Conservation (phyloP, 208 protist genomes). For the Leishmania tropica region DNA sequence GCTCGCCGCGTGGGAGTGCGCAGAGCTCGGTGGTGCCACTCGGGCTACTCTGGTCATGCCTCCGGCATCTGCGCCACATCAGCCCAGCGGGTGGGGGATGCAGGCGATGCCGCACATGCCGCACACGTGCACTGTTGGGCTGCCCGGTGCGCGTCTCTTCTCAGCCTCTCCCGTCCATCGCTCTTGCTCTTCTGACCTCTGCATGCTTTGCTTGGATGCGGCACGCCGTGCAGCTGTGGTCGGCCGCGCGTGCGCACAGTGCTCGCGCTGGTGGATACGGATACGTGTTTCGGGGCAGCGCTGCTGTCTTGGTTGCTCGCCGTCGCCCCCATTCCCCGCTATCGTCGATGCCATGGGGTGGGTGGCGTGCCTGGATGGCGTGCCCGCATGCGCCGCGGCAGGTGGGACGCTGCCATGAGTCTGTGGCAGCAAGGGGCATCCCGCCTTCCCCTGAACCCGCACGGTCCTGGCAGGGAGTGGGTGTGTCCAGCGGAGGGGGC, state of each 20-base stretch:
- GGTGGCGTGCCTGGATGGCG: too few species aligned
- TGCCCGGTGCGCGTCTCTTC: neutral
- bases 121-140: neutral
- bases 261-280: neutral
- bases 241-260: neutral
- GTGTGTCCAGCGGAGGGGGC: neutral
- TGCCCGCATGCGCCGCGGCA: neutral
- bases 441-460: neutral
- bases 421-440: neutral
- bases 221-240: neutral
- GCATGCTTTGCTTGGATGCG: neutral
- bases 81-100: neutral
- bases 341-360: neutral
- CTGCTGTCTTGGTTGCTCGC: neutral
- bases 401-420: neutral
- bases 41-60: too few species aligned
- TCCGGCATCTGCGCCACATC: neutral
- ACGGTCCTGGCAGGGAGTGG: neutral
- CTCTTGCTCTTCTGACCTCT: neutral
- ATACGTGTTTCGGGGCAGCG: neutral
- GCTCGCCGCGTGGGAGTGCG: too few species aligned
- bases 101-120: neutral
- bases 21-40: too few species aligned
- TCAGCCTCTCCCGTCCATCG: neutral
- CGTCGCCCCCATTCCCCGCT: neutral